A percentile compares a stretch with the other conserved stretches of the same genome.
Conservation (phyloP, 2,329 filamentous ascomycete species). For the Lachnellula arida region DNA sequence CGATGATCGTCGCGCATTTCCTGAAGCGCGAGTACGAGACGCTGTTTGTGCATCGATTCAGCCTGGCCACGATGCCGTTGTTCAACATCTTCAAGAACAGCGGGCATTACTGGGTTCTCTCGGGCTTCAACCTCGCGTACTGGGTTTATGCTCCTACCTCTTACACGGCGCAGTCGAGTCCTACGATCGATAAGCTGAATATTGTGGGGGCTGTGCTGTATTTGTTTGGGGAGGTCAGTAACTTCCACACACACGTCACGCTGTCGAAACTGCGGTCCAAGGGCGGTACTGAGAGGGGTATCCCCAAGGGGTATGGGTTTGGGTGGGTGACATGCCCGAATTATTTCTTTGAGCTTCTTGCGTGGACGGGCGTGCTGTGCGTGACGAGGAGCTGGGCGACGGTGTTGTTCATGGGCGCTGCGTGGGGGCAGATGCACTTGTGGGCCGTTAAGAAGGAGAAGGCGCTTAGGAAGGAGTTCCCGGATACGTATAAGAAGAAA, state of each 20-base stretch:
- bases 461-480: conserved; percentile 85
- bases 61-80: conserved; percentile 86
- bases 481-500: conserved; percentile 95
- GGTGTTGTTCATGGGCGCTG: conserved; percentile 68
- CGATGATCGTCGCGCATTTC: conserved; percentile 78
- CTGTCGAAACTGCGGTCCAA: conserved; percentile 71
- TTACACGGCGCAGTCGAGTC: conserved; percentile 49
- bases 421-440: conserved; percentile 71
- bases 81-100: conserved; percentile 93
- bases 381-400: conserved; percentile 77
- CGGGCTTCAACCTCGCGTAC: conserved; percentile 75
- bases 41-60: conserved; percentile 91
- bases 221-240: conserved; percentile 72
- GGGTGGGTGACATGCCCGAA: conserved; percentile 89
- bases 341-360: conserved; percentile 87
- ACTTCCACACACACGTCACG: conserved; percentile 74
- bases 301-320: conserved; percentile 83
- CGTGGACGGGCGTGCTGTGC: conserved; percentile 80
- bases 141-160: conserved; percentile 78
- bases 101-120: conserved; percentile 85
- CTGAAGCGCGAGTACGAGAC: conserved; percentile 94
- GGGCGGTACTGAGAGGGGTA: conserved; percentile 81
- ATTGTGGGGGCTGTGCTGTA: conserved; percentile 69
- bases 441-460: conserved; percentile 94
- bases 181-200: conserved; percentile 43